Conservation (phyloP, 768 basidiomycete genomes). For the Hemileccinum impolitum region DNA sequence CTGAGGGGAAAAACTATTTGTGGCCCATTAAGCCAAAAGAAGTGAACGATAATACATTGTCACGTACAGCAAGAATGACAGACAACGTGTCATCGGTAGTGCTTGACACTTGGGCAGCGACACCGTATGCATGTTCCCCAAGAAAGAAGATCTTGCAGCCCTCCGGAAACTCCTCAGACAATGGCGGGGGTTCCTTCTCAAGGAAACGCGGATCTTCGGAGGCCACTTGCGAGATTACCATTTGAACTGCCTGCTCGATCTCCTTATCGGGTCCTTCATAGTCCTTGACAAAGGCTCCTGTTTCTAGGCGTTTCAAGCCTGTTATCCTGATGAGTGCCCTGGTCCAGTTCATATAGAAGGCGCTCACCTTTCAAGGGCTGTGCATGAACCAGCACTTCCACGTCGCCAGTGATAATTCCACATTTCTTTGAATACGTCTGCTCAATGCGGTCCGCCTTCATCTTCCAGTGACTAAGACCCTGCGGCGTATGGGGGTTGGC, state of each 20-base stretch:
- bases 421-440: conserved; percentile 82
- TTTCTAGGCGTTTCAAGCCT: conserved; percentile 89
- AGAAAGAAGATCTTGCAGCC: conserved; percentile 95
- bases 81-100: conserved; percentile 70
- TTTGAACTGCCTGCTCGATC: conserved; percentile 82
- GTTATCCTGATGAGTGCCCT: neutral
- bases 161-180: conserved; percentile 86
- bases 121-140: conserved; percentile 93
- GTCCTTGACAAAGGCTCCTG: conserved; percentile 92
- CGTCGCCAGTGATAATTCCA: conserved; percentile 79
- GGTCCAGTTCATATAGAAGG: neutral
- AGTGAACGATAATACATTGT: neutral
- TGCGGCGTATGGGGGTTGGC: conserved; percentile 71
- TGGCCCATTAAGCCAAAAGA: conserved; percentile 1
- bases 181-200: conserved; percentile 76
- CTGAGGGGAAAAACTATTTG: conserved; percentile 79
- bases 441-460: conserved; percentile 80
- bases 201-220: conserved; percentile 88
- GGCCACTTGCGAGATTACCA: conserved; percentile 73
- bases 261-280: conserved; percentile 84
- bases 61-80: conserved; percentile 79
- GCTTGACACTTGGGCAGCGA: conserved; percentile 82
- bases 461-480: conserved; percentile 72
- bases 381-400: conserved; percentile 85
- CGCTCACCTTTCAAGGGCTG: conserved; percentile 80